A percentile compares a stretch with the other conserved stretches of the same genome.
Conservation (phyloP, 202 grass and related monocot genomes). For the Setaria viridis region DNA sequence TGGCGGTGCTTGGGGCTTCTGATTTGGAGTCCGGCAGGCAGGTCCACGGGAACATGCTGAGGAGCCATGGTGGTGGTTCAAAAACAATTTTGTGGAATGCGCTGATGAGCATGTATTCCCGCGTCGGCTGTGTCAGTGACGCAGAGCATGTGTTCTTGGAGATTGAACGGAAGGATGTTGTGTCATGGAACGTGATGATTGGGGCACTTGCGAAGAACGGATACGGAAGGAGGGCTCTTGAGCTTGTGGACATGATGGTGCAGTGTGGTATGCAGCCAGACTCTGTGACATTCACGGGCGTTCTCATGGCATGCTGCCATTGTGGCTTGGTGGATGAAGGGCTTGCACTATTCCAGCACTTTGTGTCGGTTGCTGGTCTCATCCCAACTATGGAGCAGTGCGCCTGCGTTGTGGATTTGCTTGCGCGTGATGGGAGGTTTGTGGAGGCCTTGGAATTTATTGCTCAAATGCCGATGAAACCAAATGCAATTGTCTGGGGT, state of each 20-base stretch:
- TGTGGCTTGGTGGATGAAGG: constrained; percentile 67
- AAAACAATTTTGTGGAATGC: constrained; percentile 53
- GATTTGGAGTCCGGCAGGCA: constrained; percentile 63
- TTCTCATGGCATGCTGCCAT: constrained; percentile 67
- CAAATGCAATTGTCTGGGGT: constrained; percentile 66
- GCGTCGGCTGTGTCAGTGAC: constrained; percentile 47
- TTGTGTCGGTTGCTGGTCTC: constrained; percentile 34
- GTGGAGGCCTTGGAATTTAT: constrained; percentile 55
- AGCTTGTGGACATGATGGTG: constrained; percentile 51
- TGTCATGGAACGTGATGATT: constrained; percentile 84
- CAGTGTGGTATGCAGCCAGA: constrained; percentile 43
- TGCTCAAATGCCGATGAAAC: constrained; percentile 43
- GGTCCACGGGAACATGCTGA: constrained; percentile 57
- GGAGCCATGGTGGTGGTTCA: constrained; percentile 11
- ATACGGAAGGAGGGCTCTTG: constrained; percentile 55
- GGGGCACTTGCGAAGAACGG: constrained; percentile 64
- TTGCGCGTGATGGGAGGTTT: constrained; percentile 71
- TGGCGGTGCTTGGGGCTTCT: constrained; percentile 54
- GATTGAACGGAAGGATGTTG: constrained; percentile 56
- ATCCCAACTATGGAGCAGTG: constrained; percentile 63
- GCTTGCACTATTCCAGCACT: constrained; percentile 56
- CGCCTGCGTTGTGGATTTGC: constrained; percentile 72
- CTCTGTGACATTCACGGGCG: constrained; percentile 60
- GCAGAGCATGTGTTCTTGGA: constrained; percentile 63
- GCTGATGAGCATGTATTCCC: constrained; percentile 70